Evolutionary conservation across 805 yeast species (phyloP), one percentile per base, ranked within the genome.

Genomic region (Candida verbasci): DNA sequence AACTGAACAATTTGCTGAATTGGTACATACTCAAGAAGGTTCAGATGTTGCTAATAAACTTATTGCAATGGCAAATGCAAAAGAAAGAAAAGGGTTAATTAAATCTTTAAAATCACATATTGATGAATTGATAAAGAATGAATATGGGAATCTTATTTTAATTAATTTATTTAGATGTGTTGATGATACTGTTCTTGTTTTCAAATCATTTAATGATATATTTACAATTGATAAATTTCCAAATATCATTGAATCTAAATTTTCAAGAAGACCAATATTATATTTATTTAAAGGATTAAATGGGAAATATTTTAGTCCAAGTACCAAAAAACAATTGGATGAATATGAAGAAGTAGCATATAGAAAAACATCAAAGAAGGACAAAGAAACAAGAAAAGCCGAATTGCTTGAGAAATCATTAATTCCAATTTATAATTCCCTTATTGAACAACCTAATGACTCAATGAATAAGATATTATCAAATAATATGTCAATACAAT

Each of bases 1-100:
- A 43, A 75, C 79, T 36, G 97, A 89, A 53, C 96, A 88, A 57
- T 72, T 87, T 57, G 95, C 96, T 14, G 97, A 91, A 64, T 72
- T 91, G 57, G 96, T 89, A 22, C 98, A 91, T 58, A 91, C 98
- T 0, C 82, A 81, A 37, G 97, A 89, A 58, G 98, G 98, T 47
- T 68, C 91, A 33, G 94, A 86, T 50, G 97, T 88, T 41, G 96
- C 96, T 1, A 79, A 85, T 50, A 74, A 80, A 21, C 70, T 86
- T 44, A 72, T 91, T 41, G 86, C 96, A 1, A 71, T 73, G 39
- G 91, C 96, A 23, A 83, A 70, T 45, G 97, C 97, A 17, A 91
- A 91, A 65, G 96, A 91, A 64, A 82, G 96, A 69, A 91, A 89
- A 63, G 56, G 58, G 34, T 76, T 91, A 38, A 68, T 89, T 44